These are phyloP conservation scores for Solanum paucissectum DNA, from an alignment of 257 asterid species.

Conservation along the genomic window DNA sequence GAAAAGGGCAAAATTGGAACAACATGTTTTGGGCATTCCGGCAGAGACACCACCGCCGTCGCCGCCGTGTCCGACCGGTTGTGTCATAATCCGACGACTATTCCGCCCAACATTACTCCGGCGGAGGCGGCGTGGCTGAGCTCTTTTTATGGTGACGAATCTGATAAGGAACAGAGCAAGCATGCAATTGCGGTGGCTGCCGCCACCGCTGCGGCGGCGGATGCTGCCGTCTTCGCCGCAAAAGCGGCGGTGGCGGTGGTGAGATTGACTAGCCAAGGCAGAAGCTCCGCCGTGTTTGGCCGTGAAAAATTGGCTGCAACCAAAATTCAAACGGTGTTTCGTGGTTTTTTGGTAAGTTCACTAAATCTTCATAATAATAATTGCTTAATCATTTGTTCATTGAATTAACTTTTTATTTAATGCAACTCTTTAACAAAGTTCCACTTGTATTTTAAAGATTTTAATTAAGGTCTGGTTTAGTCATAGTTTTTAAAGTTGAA, in stretches of 20 bases:
- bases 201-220: constrained; percentile 84
- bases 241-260: constrained; percentile 79
- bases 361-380: neutral
- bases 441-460: neutral
- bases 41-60: neutral
- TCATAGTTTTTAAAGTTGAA: neutral
- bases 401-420: neutral
- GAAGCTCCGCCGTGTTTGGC: constrained; percentile 15
- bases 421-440: neutral
- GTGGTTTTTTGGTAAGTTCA: constrained; percentile 55
- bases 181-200: constrained; percentile 94
- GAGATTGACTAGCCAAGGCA: constrained; percentile 59
- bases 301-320: constrained; percentile 51
- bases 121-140: constrained; percentile 75
- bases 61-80: constrained; percentile 2
- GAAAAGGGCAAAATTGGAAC: neutral
- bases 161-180: constrained; percentile 57
- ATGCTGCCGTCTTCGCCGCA: constrained; percentile 73
- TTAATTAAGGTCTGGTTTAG: neutral
- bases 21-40: constrained; percentile 10
- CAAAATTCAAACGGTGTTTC: constrained; percentile 55
- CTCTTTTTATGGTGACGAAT: constrained; percentile 28
- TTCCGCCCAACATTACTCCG: constrained; percentile 66
- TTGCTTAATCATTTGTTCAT: neutral
- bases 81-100: constrained; percentile 44